phyloP scores from a whole-genome alignment of 108 stramenopile species.

The Cyclotella sp. region DNA sequence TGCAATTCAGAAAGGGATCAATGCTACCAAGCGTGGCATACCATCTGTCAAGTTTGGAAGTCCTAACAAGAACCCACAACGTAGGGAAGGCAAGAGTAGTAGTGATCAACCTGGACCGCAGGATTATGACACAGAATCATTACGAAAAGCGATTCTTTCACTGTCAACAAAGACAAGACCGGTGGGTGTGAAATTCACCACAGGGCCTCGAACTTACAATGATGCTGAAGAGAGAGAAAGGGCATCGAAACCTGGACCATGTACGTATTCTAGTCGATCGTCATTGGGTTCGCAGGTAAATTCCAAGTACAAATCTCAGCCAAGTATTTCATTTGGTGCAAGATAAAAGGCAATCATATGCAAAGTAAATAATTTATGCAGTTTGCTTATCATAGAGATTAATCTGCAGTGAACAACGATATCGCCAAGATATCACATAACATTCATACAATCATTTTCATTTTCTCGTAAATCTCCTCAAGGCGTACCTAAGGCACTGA shows the following conservation, averaged over 20 bases:
- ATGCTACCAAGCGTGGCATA: slow-evolving; percentile 45
- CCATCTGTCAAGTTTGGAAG: slow-evolving; percentile 50
- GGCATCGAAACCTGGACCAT: slow-evolving; percentile 47
- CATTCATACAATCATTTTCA: too few species aligned
- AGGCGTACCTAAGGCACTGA: neutral
- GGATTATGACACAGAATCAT: slow-evolving; percentile 49
- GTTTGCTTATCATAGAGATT: too few species aligned
- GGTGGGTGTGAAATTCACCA: slow-evolving; percentile 52
- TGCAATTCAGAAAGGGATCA: slow-evolving; percentile 46
- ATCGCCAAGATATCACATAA: neutral
- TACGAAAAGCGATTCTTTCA: slow-evolving; percentile 29
- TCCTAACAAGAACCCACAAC: slow-evolving; percentile 28
- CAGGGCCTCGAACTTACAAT: slow-evolving; percentile 60
- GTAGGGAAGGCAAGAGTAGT: neutral
- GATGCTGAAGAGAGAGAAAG: slow-evolving; percentile 55
- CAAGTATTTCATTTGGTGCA: slow-evolving; percentile 52
- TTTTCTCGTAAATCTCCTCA: too few species aligned
- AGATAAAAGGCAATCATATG: slow-evolving; percentile 13
- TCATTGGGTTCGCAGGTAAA: slow-evolving; percentile 51
- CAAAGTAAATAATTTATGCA: too few species aligned
- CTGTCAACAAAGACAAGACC: slow-evolving; percentile 50
- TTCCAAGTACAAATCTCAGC: slow-evolving; percentile 51
- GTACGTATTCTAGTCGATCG: slow-evolving; percentile 29
- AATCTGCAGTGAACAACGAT: too few species aligned
- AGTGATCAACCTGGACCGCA: slow-evolving; percentile 47